Evolutionary conservation across 106 monocot genomes (phyloP).

Genomic region (Agapanthus africanus): DNA sequence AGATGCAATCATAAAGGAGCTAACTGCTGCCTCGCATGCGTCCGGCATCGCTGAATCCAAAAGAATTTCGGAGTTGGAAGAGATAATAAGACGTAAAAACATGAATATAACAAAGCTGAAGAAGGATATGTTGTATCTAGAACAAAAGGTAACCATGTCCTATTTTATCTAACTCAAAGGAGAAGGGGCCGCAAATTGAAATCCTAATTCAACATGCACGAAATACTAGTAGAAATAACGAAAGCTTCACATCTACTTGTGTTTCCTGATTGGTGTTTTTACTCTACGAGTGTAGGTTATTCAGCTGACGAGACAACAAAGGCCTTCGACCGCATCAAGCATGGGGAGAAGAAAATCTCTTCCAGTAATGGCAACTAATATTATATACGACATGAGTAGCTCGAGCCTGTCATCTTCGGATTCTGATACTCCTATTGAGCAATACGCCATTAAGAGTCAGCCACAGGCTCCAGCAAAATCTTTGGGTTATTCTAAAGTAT

Average conservation of each 20-base stretch:
- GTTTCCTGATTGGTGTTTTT: neutral
- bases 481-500: neutral
- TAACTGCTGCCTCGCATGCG: constrained; percentile 32
- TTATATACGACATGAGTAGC: constrained; percentile 60
- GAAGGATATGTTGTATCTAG: constrained; percentile 41
- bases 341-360: constrained; percentile 1
- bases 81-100: constrained; percentile 48
- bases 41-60: constrained; percentile 52
- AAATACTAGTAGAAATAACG: neutral
- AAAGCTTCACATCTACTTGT: neutral
- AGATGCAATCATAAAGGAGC: constrained; percentile 69
- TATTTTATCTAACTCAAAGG: neutral
- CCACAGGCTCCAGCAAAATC: neutral
- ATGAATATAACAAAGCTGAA: constrained; percentile 48
- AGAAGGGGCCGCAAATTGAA: too few species aligned
- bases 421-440: constrained; percentile 26
- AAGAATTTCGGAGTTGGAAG: constrained; percentile 58
- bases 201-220: neutral
- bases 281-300: constrained; percentile 29
- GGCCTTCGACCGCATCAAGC: constrained; percentile 18
- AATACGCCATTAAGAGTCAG: neutral
- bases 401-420: constrained; percentile 37
- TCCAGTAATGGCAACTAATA: constrained; percentile 41
- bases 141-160: constrained; percentile 37
- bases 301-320: constrained; percentile 39